Percentiles rank a stretch among this genome's conserved stretches.
phyloP scores from a whole-genome alignment of 208 protist species.

The Crithidia bombi region DNA sequence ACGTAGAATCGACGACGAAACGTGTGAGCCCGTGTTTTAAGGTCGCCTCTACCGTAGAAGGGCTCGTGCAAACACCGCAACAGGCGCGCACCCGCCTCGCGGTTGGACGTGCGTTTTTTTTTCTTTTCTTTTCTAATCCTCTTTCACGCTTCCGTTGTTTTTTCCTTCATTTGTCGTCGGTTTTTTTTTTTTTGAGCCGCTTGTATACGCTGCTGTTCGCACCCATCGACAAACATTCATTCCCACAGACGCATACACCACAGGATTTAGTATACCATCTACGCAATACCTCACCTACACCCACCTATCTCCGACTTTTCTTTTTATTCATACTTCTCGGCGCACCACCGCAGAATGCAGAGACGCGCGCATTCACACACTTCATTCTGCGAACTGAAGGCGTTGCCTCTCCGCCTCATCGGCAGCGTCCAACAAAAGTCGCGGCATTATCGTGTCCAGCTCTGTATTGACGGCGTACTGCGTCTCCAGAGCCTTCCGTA shows the following conservation, averaged over 20 bases:
- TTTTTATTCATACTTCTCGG: not conserved
- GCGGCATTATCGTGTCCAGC: slow-evolving; percentile 73
- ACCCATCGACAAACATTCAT: too few relatives aligned
- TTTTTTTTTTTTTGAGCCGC: too few relatives aligned
- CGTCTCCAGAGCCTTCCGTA: slow-evolving; percentile 57
- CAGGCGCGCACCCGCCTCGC: too few relatives aligned
- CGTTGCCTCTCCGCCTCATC: slow-evolving; percentile 70
- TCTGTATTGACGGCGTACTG: slow-evolving; percentile 71
- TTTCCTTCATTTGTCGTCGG: not conserved
- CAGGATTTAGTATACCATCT: too few relatives aligned
- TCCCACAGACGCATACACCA: too few relatives aligned
- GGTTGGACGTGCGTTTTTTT: not conserved
- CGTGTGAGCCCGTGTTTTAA: too few relatives aligned
- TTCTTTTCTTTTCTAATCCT: not conserved
- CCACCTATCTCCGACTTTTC: not conserved
- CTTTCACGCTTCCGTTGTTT: not conserved
- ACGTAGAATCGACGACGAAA: too few relatives aligned
- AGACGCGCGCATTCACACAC: not conserved
- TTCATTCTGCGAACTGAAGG: slow-evolving; percentile 28
- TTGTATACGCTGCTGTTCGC: too few relatives aligned
- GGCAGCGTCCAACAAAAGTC: slow-evolving; percentile 73
- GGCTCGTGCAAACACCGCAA: too few relatives aligned
- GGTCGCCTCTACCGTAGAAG: too few relatives aligned
- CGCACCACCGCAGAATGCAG: not conserved
- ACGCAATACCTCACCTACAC: too few relatives aligned